Base-by-base conservation (phyloP, 176 grass and related monocot genomes). In the Bromus sterilis region DNA sequence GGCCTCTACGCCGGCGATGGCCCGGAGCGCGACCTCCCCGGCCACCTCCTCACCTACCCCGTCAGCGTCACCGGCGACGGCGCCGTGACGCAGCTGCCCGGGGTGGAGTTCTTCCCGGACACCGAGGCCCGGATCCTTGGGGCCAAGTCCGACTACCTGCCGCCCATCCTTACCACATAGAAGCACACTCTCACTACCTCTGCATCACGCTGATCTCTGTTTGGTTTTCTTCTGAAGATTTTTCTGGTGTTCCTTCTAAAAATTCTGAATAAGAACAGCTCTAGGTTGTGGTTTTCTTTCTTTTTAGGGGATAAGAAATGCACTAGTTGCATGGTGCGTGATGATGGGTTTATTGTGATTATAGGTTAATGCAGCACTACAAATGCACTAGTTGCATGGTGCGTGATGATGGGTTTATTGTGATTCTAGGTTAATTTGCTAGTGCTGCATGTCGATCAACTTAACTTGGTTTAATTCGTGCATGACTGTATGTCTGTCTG, bases 121-220 rank as follows among this genome's bases (percentile, higher is more conserved):
- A 97, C 91, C n/a, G 48, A 84, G 83, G 91, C 88, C 6, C 16
- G 85, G 64, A 78, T 97, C 26, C 88, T 93, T 0, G 93, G 93
- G 83, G 71, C 74, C 78, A 97, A 97, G 75, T 97, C 93, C 1
- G 90, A 93, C 29, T 97, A 91, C 73, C 83, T 97, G 51, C 93
- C 88, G 61, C 88, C 90, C 7, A 91, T 93, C n/a, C 86, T 97
- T 51, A 97, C 93, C 79, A 91, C 93, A 34, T 92, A 89, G 77
- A 48, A 4, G 28, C 56, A 12, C n/a, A n/a, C n/a, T n/a, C n/a
- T n/a, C n/a, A n/a, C 41, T 32, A 11, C 36, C 48, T 82, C 24
- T 41, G 49, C 26, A 63, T 15, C 26, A 18, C 58, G 11, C 9
- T 24, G 58, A 42, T 64, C 23, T 68, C 13, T 33, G 10, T 15